Evolutionary conservation across 2,329 filamentous ascomycete species (phyloP).

Genomic region (Falciphora oryzae): DNA sequence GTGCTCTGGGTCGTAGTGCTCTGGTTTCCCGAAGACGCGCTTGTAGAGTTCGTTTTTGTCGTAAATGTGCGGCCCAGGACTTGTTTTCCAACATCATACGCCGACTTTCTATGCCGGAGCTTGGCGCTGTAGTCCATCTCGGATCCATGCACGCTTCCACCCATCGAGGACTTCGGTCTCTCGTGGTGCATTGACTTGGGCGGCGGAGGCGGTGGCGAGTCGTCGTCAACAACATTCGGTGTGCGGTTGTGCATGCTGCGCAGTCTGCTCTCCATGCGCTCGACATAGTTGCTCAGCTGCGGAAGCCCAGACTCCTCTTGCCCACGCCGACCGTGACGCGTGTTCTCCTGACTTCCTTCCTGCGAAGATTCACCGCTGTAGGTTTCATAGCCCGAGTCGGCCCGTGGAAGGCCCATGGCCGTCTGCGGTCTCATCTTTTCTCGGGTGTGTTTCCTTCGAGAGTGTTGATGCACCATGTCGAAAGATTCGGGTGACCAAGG

Average conservation of each 20-base stretch:
- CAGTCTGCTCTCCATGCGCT: slow-evolving; percentile 83
- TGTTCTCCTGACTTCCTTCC: slow-evolving; percentile 24
- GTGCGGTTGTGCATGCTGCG: slow-evolving; percentile 63
- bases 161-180: slow-evolving; percentile 48
- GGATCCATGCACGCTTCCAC: slow-evolving; percentile 32
- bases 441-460: slow-evolving; percentile 25
- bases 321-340: slow-evolving; percentile 33
- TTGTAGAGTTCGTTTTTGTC: slow-evolving; percentile 80
- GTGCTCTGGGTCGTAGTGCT: slow-evolving; percentile 69
- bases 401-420: slow-evolving; percentile 60
- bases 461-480: slow-evolving; percentile 45
- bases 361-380: slow-evolving; percentile 47
- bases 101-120: slow-evolving; percentile 63
- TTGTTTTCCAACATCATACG: slow-evolving; percentile 68
- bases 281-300: slow-evolving; percentile 78
- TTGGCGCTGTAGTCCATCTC: slow-evolving; percentile 30
- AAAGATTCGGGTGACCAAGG: slow-evolving; percentile 93
- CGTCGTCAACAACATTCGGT: slow-evolving; percentile 40
- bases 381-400: slow-evolving; percentile 57
- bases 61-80: slow-evolving; percentile 75
- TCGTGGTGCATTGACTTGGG: slow-evolving; percentile 27
- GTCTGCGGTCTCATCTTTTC: slow-evolving; percentile 56
- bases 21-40: slow-evolving; percentile 65
- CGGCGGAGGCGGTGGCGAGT: slow-evolving; percentile 49
- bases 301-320: slow-evolving; percentile 54